Percentiles rank a stretch among this genome's conserved stretches.
Conservation (phyloP, 2,329 filamentous ascomycete genomes). For the Pseudogymnoascus sp. region DNA sequence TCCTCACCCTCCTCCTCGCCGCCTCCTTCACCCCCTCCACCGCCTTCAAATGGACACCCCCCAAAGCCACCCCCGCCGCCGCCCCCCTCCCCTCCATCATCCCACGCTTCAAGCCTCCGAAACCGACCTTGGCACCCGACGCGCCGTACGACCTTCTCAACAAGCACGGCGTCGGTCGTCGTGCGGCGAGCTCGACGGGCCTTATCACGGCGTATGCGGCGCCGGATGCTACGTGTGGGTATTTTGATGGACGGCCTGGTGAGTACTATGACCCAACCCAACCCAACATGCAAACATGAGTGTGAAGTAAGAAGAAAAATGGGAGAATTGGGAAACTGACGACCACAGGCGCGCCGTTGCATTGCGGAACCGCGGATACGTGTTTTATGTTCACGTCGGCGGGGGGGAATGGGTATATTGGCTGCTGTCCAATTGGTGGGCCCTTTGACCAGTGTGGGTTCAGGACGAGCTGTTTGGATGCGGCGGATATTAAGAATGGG, state of each 20-base stretch:
- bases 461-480: slow-evolving; percentile 33
- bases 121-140: slow-evolving; percentile 24
- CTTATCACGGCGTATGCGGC: slow-evolving; percentile 33
- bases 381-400: slow-evolving; percentile 35
- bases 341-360: slow-evolving; percentile 31
- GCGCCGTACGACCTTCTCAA: slow-evolving; percentile 20
- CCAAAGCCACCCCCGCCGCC: neutral
- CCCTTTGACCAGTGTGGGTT: slow-evolving; percentile 27
- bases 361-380: slow-evolving; percentile 28
- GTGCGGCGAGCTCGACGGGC: neutral
- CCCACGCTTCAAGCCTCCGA: slow-evolving; percentile 18
- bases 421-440: slow-evolving; percentile 31
- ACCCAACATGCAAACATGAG: too few relatives aligned
- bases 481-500: slow-evolving; percentile 26
- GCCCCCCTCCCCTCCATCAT: neutral
- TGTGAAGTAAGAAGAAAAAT: slow-evolving; percentile 9
- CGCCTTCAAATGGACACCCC: neutral
- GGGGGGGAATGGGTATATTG: slow-evolving; percentile 30
- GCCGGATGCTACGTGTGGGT: slow-evolving; percentile 44
- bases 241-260: slow-evolving; percentile 34
- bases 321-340: neutral
- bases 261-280: too few relatives aligned
- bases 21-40: neutral
- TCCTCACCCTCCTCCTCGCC: neutral
- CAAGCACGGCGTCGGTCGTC: slow-evolving; percentile 23